Evolutionary conservation across 257 asterid species (phyloP).

Genomic region (Forsythia suspensa): DNA sequence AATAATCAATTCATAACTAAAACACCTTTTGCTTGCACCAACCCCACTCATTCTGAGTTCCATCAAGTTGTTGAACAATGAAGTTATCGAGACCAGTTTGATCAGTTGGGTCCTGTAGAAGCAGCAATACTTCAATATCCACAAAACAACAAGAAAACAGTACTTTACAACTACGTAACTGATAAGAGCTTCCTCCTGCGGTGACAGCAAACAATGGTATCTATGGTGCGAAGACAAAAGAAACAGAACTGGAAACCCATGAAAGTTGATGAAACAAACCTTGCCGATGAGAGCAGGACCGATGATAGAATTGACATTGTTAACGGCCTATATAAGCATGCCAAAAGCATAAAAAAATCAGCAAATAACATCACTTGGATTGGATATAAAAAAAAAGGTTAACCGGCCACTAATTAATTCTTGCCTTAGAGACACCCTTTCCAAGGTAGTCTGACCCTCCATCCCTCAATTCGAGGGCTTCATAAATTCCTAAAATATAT

Average conservation of each 20-base stretch:
- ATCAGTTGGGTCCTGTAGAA: constrained; percentile 42
- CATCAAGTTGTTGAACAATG: constrained; percentile 97
- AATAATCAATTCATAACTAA: neutral
- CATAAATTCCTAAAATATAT: constrained; percentile 63
- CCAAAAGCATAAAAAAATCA: constrained; percentile 5
- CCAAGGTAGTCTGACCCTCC: constrained; percentile 99
- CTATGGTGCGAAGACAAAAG: neutral
- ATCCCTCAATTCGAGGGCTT: constrained; percentile 95
- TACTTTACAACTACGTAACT: neutral
- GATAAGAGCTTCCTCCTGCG: neutral
- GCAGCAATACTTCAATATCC: neutral
- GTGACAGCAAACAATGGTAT: neutral
- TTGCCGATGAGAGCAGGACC: constrained; percentile 88
- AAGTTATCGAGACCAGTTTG: constrained; percentile 78
- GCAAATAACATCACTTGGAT: neutral
- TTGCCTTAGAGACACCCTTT: constrained; percentile 93
- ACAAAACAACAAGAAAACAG: neutral
- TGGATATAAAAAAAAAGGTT: neutral
- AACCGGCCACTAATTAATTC: constrained; percentile 4
- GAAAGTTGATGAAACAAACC: constrained; percentile 45
- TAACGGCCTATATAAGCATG: constrained; percentile 23
- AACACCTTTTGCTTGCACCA: constrained; percentile 99
- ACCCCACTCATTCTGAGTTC: constrained; percentile 99
- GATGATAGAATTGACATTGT: constrained; percentile 18
- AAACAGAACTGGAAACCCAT: neutral